Base-by-base conservation (phyloP, 2,329 filamentous ascomycete species). In the Colletotrichum tanaceti region DNA sequence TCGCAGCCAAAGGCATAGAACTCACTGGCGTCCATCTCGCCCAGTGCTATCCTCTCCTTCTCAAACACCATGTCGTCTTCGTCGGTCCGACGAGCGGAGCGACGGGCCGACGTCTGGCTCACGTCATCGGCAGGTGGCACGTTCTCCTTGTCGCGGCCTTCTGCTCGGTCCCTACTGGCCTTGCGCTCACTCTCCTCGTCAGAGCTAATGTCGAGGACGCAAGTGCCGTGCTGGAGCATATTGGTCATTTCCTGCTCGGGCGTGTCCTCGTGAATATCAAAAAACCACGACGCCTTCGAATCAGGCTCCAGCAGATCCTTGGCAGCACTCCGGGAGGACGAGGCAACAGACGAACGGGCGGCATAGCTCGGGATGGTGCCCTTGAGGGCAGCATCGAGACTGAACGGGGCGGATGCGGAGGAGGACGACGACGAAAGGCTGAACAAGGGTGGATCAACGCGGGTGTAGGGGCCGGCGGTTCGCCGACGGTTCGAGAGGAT, bases 241-340 rank as follows among this genome's bases (percentile, higher is more conserved):
- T 97, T 98, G 74, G 94, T 93, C 80, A 96, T 92, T 77, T 97
- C 91, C 76, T 98, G 92, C 77, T 97, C 93, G 9, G 91, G 88
- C 0, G 93, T 93, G 79, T 99, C 95, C 77, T 97, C 93, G 77
- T 98, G 91, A 75, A 99, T 98, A 68, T 95, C 92, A 77, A 99
- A 98, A 83, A 91, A 91, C 94, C 94, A 98, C 66, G 86, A 86
- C 41, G 88, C 85, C 76, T 91, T 87, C 73, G 85, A 78, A 61
- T 86, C 83, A 24, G 83, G 76, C 68, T 83, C 82, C 49, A 79
- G 71, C 43, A 86, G 75, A 52, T 75, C 73, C 62, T 67, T 70
- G 57, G 54, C 41, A 7, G 53, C 46, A 57, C 64, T 63, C 32
- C 71, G 68, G 63, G 74, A 73, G 71, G 74, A 75, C 61, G 77